Evolutionary conservation across 305 asterid species (phyloP), one percentile per base, ranked within the genome.

Genomic region (Solanum chacoense): DNA sequence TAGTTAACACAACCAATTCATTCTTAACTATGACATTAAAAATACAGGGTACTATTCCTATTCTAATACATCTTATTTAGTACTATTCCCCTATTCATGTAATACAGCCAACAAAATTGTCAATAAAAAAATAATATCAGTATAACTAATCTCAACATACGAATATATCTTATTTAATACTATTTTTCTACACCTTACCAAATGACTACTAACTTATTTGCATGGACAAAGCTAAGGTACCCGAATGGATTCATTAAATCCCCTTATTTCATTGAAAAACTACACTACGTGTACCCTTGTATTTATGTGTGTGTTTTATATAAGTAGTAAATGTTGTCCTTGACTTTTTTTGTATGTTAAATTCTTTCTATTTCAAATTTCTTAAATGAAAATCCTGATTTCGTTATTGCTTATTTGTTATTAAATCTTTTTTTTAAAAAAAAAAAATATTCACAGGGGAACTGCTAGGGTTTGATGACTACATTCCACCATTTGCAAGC

Each of bases 401-500:
- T 12, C 2, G 18, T 11, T 6, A 24, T 28, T 67, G 34, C 34
- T 69, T 29, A 3, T 72, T 72, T 72, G 22, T 28, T 72, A 71
- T 74, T 63, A 8, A 65, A n/a, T 8, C 11, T 59, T 18, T n/a
- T n/a, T n/a, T n/a, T n/a, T n/a, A n/a, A n/a, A n/a, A n/a, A n/a
- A n/a, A n/a, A 34, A 5, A 38, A 55, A 18, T n/a, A 24, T 67
- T 0, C 74, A 67, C 74, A 67, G 74, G 74, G 0, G 0, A 67
- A 67, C 32, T 67, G 7, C 88, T 93, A 8, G 96, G 92, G 8
- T 92, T 94, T 31, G 72, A 89, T 11, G 16, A 72, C 3, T 92
- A 63, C 28, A 92, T 93, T 65, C 95, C 96, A 14, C 94, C 96
- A 20, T 92, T 90, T 72, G 93, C 94, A 11, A 85, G 80, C 5